phyloP scores from a whole-genome alignment of 768 basidiomycete genomes.

The Coprinopsis marcescibilis region DNA sequence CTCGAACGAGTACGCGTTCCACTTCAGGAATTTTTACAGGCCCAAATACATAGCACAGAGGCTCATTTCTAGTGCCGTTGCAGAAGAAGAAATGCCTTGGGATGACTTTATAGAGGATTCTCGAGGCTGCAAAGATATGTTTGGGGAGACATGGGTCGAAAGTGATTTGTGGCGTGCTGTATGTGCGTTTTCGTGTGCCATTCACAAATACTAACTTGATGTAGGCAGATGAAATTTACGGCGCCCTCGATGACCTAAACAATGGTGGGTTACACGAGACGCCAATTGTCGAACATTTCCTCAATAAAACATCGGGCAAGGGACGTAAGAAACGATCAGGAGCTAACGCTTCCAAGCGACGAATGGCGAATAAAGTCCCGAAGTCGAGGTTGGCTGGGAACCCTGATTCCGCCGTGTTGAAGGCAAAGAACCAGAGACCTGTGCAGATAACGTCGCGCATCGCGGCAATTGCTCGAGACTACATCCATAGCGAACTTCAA shows the following conservation, averaged over 20 bases:
- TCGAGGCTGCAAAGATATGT: too few species aligned
- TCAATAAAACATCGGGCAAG: too few species aligned
- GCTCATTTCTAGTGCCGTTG: conserved; percentile 24
- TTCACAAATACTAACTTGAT: too few species aligned
- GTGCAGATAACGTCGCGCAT: conserved; percentile 65
- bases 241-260: too few species aligned
- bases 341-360: too few species aligned
- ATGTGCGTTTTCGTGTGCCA: too few species aligned
- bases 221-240: too few species aligned
- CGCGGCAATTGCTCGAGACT: conserved; percentile 39
- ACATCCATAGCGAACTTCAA: conserved; percentile 48
- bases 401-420: conserved; percentile 52
- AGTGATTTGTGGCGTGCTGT: too few species aligned
- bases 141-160: too few species aligned
- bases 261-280: too few species aligned
- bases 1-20: conserved; percentile 35
- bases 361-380: conserved; percentile 1
- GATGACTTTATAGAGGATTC: conserved; percentile 31
- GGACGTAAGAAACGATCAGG: too few species aligned
- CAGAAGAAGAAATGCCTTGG: conserved; percentile 22
- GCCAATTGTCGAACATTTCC: too few species aligned
- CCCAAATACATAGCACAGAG: conserved; percentile 48
- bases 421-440: conserved; percentile 42
- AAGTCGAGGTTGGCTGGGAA: conserved; percentile 30
- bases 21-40: conserved; percentile 44